Base-by-base conservation (phyloP, 805 yeast species). In the Saturnispora besseyi region DNA sequence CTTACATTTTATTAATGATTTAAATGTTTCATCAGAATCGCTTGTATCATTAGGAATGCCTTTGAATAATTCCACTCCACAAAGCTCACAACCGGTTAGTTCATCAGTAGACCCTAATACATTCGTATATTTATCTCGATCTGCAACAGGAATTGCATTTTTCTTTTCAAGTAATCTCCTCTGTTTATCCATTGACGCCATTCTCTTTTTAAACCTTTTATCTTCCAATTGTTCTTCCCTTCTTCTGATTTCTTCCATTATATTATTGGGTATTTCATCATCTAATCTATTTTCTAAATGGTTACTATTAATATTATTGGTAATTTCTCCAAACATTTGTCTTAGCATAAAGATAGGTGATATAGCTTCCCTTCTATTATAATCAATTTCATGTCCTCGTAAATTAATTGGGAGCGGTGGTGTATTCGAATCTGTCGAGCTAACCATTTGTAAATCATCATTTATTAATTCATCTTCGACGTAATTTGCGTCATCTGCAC, bases 11-110 rank as follows among this genome's bases (percentile, higher is more conserved):
- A 53, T 65, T 58, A 61, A 64, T 8, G 48, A 46, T 59, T 53
- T 64, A 58, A 59, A 45, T 5, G 45, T 48, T 43, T 44, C 47
- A 36, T 56, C 60, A 1, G 40, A 45, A 3, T 51, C 38, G 11
- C 37, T 29, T 18, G 28, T 9, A 15, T 71, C 77, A 0, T 60
- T 68, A 0, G 88, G 85, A 5, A 84, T 76, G 0, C 96, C 96
- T 44, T 72, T 77, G 3, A 93, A 93, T n/a, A 88, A 66, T 3
- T 70, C 74, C 0, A 78, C 75, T 0, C 88, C 90, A 67, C 96
- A 88, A 28, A 84, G 64, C 31, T 76, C 76, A 66, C 96, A 82
- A 1, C 73, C 68, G 3, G 48, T 49, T 5, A 13, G 21, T 4
- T 44, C 41, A 32, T 68, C 67, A n/a, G 55, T 62, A 13, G 63